Percentiles rank a stretch among this genome's conserved stretches.
phyloP scores from a whole-genome alignment of 306 rosid genomes.

The Inga oerstediana region DNA sequence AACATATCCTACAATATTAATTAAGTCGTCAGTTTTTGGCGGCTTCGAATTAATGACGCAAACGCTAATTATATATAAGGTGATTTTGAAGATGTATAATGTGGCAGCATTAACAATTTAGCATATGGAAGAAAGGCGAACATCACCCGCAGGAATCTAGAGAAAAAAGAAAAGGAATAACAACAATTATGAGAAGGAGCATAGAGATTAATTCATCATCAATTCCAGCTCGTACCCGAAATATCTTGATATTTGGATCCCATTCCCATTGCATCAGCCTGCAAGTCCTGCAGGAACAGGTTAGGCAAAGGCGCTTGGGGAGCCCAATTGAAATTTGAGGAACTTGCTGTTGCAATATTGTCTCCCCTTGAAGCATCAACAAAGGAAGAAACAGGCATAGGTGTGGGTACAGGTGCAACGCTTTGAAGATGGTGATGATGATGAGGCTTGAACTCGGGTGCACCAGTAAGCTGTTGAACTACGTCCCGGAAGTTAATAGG shows the following conservation, averaged over 20 bases:
- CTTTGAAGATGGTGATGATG: slow-evolving; percentile 43
- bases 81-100: neutral
- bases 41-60: neutral
- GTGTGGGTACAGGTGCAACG: slow-evolving; percentile 4
- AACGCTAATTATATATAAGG: neutral
- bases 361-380: neutral
- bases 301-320: slow-evolving; percentile 8
- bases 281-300: slow-evolving; percentile 38
- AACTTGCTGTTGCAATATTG: neutral
- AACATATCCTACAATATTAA: neutral
- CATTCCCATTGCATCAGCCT: slow-evolving; percentile 31
- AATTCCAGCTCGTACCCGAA: slow-evolving; percentile 34
- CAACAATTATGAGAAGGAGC: slow-evolving; percentile 51
- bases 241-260: slow-evolving; percentile 17
- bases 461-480: slow-evolving; percentile 80
- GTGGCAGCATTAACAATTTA: neutral
- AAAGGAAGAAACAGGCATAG: slow-evolving; percentile 18
- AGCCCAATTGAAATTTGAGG: neutral
- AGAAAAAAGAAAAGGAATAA: slow-evolving; percentile 22
- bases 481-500: slow-evolving; percentile 70
- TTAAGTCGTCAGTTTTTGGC: neutral
- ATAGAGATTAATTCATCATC: slow-evolving; percentile 49
- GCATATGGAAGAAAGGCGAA: neutral
- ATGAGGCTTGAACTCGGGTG: slow-evolving; percentile 50
- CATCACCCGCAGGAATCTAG: too few species aligned